Conservation (phyloP, 2,329 filamentous ascomycete genomes). For the Aureobasidium leucospermi region DNA sequence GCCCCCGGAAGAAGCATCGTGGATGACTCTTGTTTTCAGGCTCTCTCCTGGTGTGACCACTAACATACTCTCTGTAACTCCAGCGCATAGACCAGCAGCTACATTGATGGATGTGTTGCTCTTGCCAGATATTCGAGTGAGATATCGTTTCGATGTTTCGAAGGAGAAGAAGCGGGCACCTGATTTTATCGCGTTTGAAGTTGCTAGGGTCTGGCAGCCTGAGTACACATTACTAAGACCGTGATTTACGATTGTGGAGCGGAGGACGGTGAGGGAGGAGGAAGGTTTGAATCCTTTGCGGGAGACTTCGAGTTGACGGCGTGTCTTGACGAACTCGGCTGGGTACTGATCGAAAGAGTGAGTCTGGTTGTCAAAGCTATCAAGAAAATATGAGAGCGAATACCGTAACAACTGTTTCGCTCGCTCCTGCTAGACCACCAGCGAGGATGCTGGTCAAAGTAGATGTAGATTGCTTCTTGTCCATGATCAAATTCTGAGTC, state of each 20-base stretch:
- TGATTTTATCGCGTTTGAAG: conserved; percentile 15
- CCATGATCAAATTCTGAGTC: not conserved
- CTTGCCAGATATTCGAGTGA: conserved; percentile 10
- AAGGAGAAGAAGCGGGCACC: conserved; percentile 23
- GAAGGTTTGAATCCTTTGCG: not conserved
- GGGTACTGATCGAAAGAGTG: conserved; percentile 5
- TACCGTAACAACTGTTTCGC: conserved; percentile 13
- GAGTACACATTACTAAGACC: conserved; percentile 9
- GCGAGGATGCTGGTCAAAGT: conserved; percentile 10
- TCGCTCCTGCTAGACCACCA: conserved; percentile 10
- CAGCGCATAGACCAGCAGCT: conserved; percentile 21
- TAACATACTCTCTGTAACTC: conserved; percentile 19
- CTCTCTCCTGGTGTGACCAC: conserved; percentile 26
- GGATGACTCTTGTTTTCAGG: conserved; percentile 23
- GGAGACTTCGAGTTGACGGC: conserved; percentile 10
- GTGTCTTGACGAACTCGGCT: conserved; percentile 16
- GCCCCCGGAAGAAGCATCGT: conserved; percentile 19
- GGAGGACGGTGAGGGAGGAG: conserved; percentile 9
- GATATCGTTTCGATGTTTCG: conserved; percentile 16
- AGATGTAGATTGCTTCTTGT: conserved; percentile 1
- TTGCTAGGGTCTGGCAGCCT: conserved; percentile 5
- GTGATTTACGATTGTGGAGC: not conserved
- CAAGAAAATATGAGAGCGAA: not conserved
- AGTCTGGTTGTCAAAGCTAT: not conserved
- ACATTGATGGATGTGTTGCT: conserved; percentile 20